These are phyloP conservation scores for Echeveria elegans DNA, from an alignment of 164 flowering plant genomes.

Conservation along the genomic window DNA sequence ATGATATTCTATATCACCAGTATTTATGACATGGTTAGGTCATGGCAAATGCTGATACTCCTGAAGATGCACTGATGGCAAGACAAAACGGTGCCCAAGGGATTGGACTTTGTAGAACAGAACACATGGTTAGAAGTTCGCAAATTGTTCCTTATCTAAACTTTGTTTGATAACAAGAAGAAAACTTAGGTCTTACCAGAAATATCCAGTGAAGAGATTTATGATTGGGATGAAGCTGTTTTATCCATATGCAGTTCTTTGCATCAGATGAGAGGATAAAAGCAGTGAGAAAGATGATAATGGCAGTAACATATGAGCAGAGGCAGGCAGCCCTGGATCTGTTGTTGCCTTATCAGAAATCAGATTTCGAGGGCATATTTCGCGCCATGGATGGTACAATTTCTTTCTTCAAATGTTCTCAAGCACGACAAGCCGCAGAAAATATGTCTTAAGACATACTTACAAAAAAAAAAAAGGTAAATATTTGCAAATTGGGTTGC, in stretches of 20 bases:
- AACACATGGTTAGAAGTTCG: slow-evolving; percentile 23
- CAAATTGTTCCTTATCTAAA: background rate
- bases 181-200: background rate
- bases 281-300: slow-evolving; percentile 95
- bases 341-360: slow-evolving; percentile 86
- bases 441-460: background rate
- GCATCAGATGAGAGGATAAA: slow-evolving; percentile 97
- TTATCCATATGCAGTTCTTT: slow-evolving; percentile 52
- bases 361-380: slow-evolving; percentile 95
- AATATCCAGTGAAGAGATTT: no score
- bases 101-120: background rate
- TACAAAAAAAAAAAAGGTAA: background rate
- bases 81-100: slow-evolving; percentile 19
- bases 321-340: slow-evolving; percentile 68
- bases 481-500: slow-evolving; percentile 14
- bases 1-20: background rate
- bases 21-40: background rate
- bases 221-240: no score
- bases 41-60: slow-evolving; percentile 1
- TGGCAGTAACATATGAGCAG: slow-evolving; percentile 87
- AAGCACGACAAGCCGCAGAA: background rate
- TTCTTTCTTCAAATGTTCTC: background rate
- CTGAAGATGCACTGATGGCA: background rate
- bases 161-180: background rate
- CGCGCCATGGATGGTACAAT: slow-evolving; percentile 95